Evolutionary conservation across 345 rosid genomes (phyloP), one percentile per base, ranked within the genome.

Genomic region (Firmiana major): DNA sequence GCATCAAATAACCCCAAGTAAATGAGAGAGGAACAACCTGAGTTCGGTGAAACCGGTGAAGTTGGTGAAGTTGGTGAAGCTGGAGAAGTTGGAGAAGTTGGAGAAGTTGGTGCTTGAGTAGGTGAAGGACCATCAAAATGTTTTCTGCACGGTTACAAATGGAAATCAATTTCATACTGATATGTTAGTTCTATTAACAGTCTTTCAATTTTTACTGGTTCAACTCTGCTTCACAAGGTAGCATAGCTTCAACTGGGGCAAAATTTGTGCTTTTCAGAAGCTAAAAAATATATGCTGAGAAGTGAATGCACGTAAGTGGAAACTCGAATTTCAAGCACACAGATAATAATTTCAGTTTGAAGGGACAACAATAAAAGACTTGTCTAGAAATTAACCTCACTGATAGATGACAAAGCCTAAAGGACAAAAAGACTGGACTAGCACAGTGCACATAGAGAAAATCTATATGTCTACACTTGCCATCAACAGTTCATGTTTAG

Each of bases 71-170:
- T 76, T 74, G 85, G 77, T 74, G 89, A 77, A 73, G 78, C 11
- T 11, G 86, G 73, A 36, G 82, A 62, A 63, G 80, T 73, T 69
- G 86, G 76, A 72, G 75, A 79, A 81, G 81, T 63, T 81, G 76
- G 65, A 72, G 45, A 31, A 72, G n/a, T n/a, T n/a, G n/a, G n/a
- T n/a, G n/a, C n/a, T 58, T 54, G 58, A 63, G 51, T 53, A 53
- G 85, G 83, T 77, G 88, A 84, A 79, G 87, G 88, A 66, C 77
- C 84, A 63, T 88, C 83, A 19, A 58, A 76, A 87, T 82, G 77
- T 77, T 89, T 86, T 86, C 99, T 91, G 92, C 83, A 71, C 5
- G 63, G 74, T 7, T 43, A 76, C 9, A 79, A 71, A 55, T 11
- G 16, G 45, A 63, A n/a, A 73, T 64, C 66, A 76, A 79, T 58